Evolutionary conservation across 2,329 filamentous ascomycete genomes (phyloP).

Genomic region (Penicillium sumatraense): DNA sequence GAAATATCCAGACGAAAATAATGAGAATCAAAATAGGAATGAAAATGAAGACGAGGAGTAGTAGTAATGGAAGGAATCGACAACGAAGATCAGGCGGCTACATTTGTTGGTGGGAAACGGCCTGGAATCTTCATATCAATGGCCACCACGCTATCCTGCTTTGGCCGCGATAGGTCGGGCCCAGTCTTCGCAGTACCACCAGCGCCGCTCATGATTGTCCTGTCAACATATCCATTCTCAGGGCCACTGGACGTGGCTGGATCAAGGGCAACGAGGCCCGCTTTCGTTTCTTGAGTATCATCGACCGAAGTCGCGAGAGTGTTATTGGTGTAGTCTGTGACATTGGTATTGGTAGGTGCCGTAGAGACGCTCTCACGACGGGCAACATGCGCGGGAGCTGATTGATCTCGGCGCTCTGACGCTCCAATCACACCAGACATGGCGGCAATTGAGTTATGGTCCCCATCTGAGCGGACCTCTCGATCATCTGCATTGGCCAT

Average conservation of each 20-base stretch:
- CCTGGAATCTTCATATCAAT: slow-evolving; percentile 43
- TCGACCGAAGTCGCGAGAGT: slow-evolving; percentile 40
- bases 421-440: slow-evolving; percentile 23
- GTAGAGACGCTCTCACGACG: slow-evolving; percentile 40
- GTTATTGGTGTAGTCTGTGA: slow-evolving; percentile 38
- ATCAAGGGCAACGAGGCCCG: slow-evolving; percentile 12
- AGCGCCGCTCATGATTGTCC: not conserved
- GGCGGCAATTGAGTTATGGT: slow-evolving; percentile 18
- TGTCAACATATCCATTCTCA: slow-evolving; percentile 15
- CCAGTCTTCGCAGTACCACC: slow-evolving; percentile 5
- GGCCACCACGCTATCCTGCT: slow-evolving; percentile 35
- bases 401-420: slow-evolving; percentile 23
- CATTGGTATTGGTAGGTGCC: slow-evolving; percentile 39
- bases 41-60: slow-evolving; percentile 9
- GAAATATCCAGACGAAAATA: not conserved
- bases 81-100: slow-evolving; percentile 28
- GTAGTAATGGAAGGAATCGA: slow-evolving; percentile 5
- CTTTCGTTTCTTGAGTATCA: slow-evolving; percentile 21
- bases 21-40: not conserved
- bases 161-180: slow-evolving; percentile 12
- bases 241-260: slow-evolving; percentile 12
- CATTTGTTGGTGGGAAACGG: slow-evolving; percentile 38
- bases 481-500: slow-evolving; percentile 16
- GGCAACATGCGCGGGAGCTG: slow-evolving; percentile 21
- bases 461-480: slow-evolving; percentile 23